A percentile compares a stretch with the other conserved stretches of the same genome.
phyloP scores from a whole-genome alignment of 2,329 filamentous ascomycete species.

The Fusarium sp. region DNA sequence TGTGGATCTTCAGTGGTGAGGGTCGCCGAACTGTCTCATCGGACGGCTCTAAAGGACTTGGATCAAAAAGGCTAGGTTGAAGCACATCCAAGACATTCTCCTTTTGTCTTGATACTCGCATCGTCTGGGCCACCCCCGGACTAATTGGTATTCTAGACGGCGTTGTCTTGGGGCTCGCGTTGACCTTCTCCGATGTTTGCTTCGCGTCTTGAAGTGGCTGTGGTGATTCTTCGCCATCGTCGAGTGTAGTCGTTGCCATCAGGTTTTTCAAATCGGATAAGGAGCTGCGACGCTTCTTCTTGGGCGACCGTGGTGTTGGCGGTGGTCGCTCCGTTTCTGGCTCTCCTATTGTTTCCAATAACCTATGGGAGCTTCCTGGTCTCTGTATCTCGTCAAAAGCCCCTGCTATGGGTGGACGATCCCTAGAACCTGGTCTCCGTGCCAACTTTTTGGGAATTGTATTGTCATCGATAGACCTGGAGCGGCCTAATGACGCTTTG shows the following conservation, averaged over 20 bases:
- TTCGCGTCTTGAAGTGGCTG: slow-evolving; percentile 66
- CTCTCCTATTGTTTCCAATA: slow-evolving; percentile 71
- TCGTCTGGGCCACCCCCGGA: slow-evolving; percentile 54
- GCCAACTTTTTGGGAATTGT: slow-evolving; percentile 58
- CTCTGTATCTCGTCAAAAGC: slow-evolving; percentile 70
- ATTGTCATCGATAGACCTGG: slow-evolving; percentile 80
- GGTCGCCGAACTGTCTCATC: slow-evolving; percentile 34
- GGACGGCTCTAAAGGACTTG: slow-evolving; percentile 30
- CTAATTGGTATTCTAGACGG: slow-evolving; percentile 66
- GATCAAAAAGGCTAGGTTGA: slow-evolving; percentile 22
- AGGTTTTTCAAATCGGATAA: slow-evolving; percentile 84
- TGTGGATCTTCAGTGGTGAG: slow-evolving; percentile 46
- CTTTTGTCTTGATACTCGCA: slow-evolving; percentile 62
- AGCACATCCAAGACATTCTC: slow-evolving; percentile 51
- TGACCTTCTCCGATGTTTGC: slow-evolving; percentile 68
- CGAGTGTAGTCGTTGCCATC: slow-evolving; percentile 70
- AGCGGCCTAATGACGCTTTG: slow-evolving; percentile 74
- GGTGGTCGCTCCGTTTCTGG: slow-evolving; percentile 59
- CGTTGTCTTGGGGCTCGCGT: slow-evolving; percentile 54
- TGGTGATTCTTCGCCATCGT: slow-evolving; percentile 52
- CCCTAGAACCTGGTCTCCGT: slow-evolving; percentile 66
- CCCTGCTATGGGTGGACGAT: slow-evolving; percentile 70
- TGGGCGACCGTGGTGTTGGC: slow-evolving; percentile 57
- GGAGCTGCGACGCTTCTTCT: slow-evolving; percentile 89
- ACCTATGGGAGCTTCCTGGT: slow-evolving; percentile 68